Conservation (phyloP, 106 monocot species). For the Allium fistulosum region DNA sequence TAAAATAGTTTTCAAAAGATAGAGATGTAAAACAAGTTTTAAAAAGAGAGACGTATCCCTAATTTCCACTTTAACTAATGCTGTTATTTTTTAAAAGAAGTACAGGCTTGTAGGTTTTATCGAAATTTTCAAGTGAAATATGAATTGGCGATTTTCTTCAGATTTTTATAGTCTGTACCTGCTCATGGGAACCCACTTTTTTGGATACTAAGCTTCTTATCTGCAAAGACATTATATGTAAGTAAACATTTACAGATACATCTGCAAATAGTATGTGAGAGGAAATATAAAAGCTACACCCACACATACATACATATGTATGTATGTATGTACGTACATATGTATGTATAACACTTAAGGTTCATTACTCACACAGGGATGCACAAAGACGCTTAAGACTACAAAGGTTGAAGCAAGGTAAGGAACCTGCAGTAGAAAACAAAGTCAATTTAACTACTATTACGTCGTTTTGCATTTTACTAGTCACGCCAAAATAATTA, state of each 20-base stretch:
- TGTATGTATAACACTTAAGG: background rate
- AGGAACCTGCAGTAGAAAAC: constrained; percentile 52
- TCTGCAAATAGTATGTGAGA: background rate
- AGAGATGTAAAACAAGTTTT: too few species aligned
- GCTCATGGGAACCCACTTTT: constrained; percentile 57
- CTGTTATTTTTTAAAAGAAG: too few species aligned
- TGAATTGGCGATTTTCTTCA: too few species aligned
- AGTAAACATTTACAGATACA: background rate
- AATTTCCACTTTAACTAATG: too few species aligned
- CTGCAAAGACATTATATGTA: constrained; percentile 21
- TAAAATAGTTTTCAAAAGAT: too few species aligned
- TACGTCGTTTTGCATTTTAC: too few species aligned
- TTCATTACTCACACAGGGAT: constrained; percentile 73
- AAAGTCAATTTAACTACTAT: background rate
- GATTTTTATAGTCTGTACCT: constrained; percentile 31
- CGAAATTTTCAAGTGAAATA: too few species aligned
- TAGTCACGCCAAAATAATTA: background rate
- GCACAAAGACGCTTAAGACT: constrained; percentile 45
- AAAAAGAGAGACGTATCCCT: too few species aligned
- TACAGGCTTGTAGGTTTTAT: too few species aligned
- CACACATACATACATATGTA: too few species aligned
- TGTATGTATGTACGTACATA: too few species aligned
- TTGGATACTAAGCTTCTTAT: constrained; percentile 78
- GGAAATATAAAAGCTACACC: background rate
- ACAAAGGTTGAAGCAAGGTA: constrained; percentile 49